Percentiles rank a stretch among this genome's conserved stretches.
phyloP scores from a whole-genome alignment of 805 yeast genomes.

The Cyberlindnera petersonii region DNA sequence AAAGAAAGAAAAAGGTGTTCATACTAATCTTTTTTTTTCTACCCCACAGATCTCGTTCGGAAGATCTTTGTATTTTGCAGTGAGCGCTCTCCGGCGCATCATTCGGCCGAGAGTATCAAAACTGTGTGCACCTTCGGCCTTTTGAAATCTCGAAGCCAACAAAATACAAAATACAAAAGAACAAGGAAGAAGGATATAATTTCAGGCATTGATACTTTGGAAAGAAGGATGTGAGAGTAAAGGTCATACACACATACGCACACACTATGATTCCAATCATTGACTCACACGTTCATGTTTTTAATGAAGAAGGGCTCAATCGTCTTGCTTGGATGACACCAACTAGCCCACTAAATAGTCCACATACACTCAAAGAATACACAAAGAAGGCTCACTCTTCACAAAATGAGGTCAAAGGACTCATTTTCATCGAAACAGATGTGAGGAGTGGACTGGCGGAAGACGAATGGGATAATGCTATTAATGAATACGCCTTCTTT shows the following conservation, averaged over 20 bases:
- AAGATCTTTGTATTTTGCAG: not conserved
- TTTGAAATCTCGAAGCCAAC: too few species aligned
- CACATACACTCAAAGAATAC: slow-evolving; percentile 16
- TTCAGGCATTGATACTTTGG: not conserved
- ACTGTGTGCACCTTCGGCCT: not conserved
- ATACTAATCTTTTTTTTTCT: too few species aligned
- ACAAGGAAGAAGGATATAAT: not conserved
- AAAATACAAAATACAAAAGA: too few species aligned
- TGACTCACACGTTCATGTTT: slow-evolving; percentile 24
- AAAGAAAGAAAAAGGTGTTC: not conserved
- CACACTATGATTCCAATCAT: slow-evolving; percentile 8
- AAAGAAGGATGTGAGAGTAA: not conserved
- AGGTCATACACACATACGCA: not conserved
- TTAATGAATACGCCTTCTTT: slow-evolving; percentile 16
- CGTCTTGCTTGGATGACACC: slow-evolving; percentile 18
- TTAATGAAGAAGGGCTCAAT: slow-evolving; percentile 11
- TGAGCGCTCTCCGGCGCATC: not conserved
- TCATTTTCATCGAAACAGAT: slow-evolving; percentile 19
- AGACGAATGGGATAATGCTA: slow-evolving; percentile 13
- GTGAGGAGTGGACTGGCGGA: slow-evolving; percentile 14
- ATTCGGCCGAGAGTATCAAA: not conserved
- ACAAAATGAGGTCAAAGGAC: slow-evolving; percentile 8
- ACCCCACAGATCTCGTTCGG: not conserved
- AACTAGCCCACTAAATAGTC: slow-evolving; percentile 9
- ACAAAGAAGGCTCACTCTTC: not conserved